phyloP scores from a whole-genome alignment of 177 flowering plant genomes.

The Vitis hybrid region DNA sequence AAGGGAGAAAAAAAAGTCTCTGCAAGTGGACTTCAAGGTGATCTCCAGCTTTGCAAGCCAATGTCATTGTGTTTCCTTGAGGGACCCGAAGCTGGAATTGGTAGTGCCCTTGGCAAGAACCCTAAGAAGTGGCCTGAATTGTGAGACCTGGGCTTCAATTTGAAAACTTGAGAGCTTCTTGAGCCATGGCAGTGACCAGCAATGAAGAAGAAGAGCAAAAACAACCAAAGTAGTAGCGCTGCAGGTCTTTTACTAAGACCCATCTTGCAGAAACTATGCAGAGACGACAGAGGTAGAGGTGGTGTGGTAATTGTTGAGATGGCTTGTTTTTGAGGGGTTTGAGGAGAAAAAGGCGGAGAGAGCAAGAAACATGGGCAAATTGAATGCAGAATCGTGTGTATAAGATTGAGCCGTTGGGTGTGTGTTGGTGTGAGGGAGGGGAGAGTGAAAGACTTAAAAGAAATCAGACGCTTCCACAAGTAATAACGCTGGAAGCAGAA shows the following conservation, averaged over 20 bases:
- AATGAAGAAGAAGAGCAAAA: constrained; percentile 23
- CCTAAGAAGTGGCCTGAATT: constrained; percentile 52
- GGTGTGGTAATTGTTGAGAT: not conserved
- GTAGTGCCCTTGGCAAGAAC: constrained; percentile 66
- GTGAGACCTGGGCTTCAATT: constrained; percentile 29
- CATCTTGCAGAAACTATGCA: constrained; percentile 17
- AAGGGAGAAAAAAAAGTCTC: not conserved
- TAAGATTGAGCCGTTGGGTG: constrained; percentile 8
- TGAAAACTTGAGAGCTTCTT: constrained; percentile 33
- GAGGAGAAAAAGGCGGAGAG: constrained; percentile 9
- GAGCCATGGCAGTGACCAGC: constrained; percentile 34
- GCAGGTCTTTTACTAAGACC: constrained; percentile 20
- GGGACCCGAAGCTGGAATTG: constrained; percentile 72
- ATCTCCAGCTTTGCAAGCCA: constrained; percentile 49
- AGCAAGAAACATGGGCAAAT: constrained; percentile 18
- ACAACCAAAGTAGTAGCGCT: constrained; percentile 17
- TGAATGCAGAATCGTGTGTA: constrained; percentile 6
- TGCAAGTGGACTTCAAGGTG: constrained; percentile 32
- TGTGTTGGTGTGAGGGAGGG: constrained; percentile 1
- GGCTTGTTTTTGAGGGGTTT: constrained; percentile 10
- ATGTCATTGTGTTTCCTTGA: constrained; percentile 74
- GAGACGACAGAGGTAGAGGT: not conserved
- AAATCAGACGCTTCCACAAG: constrained; percentile 22
- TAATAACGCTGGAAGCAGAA: constrained; percentile 23
- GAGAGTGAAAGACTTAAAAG: constrained; percentile 1